A percentile compares a stretch with the other conserved stretches of the same genome.
These are phyloP conservation scores for Cicer pinnatifidum DNA, from an alignment of 306 rosid species.

Conservation along the genomic window DNA sequence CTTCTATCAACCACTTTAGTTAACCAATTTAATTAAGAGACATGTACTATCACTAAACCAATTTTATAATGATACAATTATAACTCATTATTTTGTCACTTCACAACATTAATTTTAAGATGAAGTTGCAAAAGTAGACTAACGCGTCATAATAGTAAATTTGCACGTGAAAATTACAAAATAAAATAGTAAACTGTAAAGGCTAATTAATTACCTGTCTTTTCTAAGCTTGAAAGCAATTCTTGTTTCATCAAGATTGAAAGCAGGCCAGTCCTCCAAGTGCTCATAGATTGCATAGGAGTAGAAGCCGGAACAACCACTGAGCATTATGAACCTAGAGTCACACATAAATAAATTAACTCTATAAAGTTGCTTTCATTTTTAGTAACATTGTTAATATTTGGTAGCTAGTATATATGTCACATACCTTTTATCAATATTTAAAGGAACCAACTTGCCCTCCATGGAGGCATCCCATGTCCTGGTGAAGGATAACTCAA, in stretches of 20 bases:
- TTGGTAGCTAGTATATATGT: not conserved
- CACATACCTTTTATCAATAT: slow-evolving; percentile 82
- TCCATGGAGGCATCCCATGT: slow-evolving; percentile 67
- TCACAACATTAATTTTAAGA: too few relatives aligned
- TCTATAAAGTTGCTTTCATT: slow-evolving; percentile 1
- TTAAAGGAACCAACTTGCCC: slow-evolving; percentile 69
- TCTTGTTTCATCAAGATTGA: slow-evolving; percentile 81
- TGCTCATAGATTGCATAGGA: slow-evolving; percentile 90
- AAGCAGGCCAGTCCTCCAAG: slow-evolving; percentile 77
- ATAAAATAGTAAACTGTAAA: not conserved
- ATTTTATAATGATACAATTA: too few relatives aligned
- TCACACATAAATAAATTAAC: not conserved
- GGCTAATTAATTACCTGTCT: slow-evolving; percentile 63
- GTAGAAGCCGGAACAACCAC: slow-evolving; percentile 85
- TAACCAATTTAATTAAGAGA: not conserved
- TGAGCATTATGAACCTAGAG: slow-evolving; percentile 79
- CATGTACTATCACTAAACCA: too few relatives aligned
- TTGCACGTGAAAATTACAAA: not conserved
- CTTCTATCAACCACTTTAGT: not conserved
- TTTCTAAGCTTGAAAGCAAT: slow-evolving; percentile 90
- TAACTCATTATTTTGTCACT: too few relatives aligned
- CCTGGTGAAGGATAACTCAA: slow-evolving; percentile 85
- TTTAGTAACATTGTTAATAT: not conserved
- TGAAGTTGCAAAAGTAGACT: too few relatives aligned
- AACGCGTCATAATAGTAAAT: too few relatives aligned